These are phyloP conservation scores for Trichoderma sp. DNA, from an alignment of 2,329 filamentous ascomycete genomes.

Conservation along the genomic window DNA sequence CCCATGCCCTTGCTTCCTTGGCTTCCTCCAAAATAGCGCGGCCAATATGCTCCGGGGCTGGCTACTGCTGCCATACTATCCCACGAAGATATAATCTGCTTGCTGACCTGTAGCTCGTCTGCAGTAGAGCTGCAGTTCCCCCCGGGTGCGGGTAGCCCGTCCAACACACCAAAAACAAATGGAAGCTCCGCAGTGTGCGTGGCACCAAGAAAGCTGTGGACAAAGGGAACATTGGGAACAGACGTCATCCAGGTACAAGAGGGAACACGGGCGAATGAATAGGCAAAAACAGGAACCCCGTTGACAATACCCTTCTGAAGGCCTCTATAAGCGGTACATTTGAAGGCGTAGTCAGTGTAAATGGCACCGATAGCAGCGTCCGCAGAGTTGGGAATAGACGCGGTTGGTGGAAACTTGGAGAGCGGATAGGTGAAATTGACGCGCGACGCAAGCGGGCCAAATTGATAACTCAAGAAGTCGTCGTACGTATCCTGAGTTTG, in stretches of 20 bases:
- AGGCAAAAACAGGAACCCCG: constrained; percentile 1
- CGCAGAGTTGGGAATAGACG: constrained; percentile 6
- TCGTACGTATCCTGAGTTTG: constrained; percentile 6
- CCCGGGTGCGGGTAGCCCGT: constrained; percentile 4
- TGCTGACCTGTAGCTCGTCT: not conserved
- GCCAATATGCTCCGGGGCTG: not conserved
- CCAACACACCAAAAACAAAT: constrained; percentile 9
- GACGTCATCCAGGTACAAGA: constrained; percentile 15
- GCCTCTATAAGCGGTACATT: not conserved
- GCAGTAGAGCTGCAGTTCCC: constrained; percentile 4
- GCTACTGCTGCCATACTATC: constrained; percentile 1
- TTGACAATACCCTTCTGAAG: not conserved
- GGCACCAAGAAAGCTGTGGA: constrained; percentile 15
- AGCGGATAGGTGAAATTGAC: constrained; percentile 17
- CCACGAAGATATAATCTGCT: constrained; percentile 13
- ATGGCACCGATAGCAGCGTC: constrained; percentile 9
- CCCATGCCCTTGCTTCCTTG: not conserved
- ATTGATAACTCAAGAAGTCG: constrained; percentile 7
- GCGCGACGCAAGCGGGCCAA: constrained; percentile 12
- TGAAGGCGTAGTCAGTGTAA: constrained; percentile 11
- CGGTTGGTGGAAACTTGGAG: constrained; percentile 8
- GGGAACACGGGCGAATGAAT: not conserved
- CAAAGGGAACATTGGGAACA: not conserved
- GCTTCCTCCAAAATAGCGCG: not conserved
- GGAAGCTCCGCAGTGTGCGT: constrained; percentile 17